These are phyloP conservation scores for Trametes elegans DNA, from an alignment of 768 basidiomycete species.

Conservation along the genomic window DNA sequence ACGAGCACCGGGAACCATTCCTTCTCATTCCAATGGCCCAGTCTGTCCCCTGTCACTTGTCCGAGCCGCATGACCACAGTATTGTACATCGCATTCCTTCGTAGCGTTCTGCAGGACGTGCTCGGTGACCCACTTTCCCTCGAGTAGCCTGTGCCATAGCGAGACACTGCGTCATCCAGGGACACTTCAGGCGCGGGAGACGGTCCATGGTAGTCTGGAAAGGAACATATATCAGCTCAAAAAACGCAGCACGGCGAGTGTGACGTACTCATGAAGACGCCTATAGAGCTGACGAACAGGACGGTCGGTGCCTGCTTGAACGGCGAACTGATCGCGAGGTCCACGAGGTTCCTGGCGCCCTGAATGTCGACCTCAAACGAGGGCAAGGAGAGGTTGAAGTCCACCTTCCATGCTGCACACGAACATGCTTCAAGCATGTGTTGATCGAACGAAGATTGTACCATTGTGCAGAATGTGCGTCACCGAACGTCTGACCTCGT, in stretches of 20 bases:
- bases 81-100: conserved; percentile 19
- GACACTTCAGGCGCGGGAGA: conserved; percentile 4
- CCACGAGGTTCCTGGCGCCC: conserved; percentile 22
- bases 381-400: conserved; percentile 40
- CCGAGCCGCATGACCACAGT: conserved; percentile 34
- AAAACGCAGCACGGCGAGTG: too few relatives aligned
- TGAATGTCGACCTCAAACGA: conserved; percentile 38
- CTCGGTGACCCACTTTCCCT: conserved; percentile 35
- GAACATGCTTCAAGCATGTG: background rate
- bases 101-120: conserved; percentile 28
- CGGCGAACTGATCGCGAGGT: conserved; percentile 17
- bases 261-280: conserved; percentile 10
- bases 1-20: conserved; percentile 35
- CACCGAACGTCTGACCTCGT: conserved; percentile 16
- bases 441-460: background rate
- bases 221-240: background rate
- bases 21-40: conserved; percentile 33
- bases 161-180: conserved; percentile 1
- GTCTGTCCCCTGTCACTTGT: conserved; percentile 29
- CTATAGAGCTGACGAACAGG: conserved; percentile 14
- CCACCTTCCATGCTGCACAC: conserved; percentile 37
- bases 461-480: conserved; percentile 31
- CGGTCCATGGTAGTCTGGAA: conserved; percentile 6
- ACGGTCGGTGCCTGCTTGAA: background rate
- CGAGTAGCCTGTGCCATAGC: conserved; percentile 27